Evolutionary conservation across 108 stramenopile species (phyloP).

Genomic region (Nannochloropsis granulata): DNA sequence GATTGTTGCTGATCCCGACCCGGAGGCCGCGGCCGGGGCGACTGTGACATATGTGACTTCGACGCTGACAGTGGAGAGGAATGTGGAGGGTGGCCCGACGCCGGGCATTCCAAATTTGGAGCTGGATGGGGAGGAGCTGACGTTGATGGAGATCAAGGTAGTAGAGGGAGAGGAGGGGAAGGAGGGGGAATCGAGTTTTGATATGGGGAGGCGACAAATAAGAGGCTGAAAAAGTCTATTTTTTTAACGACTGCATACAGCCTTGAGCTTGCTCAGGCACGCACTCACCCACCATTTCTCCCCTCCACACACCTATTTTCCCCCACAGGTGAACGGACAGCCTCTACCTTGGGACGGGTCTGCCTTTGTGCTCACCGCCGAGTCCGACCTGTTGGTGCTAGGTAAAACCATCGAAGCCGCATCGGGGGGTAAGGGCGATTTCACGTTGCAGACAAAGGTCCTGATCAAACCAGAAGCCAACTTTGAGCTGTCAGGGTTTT

Average conservation of each 20-base stretch:
- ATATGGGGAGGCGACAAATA: background rate
- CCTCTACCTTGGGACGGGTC: background rate
- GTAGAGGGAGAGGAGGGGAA: background rate
- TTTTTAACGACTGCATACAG: no score
- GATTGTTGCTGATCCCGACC: background rate
- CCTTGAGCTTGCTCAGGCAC: no score
- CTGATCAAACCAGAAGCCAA: background rate
- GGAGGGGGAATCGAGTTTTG: no score
- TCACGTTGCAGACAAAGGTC: background rate
- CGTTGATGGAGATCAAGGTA: background rate
- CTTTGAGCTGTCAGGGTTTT: slow-evolving; percentile 63
- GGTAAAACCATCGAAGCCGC: background rate
- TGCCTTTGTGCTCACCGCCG: background rate
- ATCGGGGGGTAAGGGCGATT: background rate
- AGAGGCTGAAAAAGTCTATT: no score
- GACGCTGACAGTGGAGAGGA: background rate
- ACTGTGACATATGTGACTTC: background rate
- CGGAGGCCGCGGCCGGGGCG: background rate
- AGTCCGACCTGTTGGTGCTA: background rate
- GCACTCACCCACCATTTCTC: background rate
- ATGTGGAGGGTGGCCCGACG: background rate
- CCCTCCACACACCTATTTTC: background rate
- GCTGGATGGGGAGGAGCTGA: background rate
- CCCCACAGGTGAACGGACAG: background rate
- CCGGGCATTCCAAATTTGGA: background rate